Evolutionary conservation across 139 green algal genomes (phyloP).

Genomic region (Coccomyxa sp.): DNA sequence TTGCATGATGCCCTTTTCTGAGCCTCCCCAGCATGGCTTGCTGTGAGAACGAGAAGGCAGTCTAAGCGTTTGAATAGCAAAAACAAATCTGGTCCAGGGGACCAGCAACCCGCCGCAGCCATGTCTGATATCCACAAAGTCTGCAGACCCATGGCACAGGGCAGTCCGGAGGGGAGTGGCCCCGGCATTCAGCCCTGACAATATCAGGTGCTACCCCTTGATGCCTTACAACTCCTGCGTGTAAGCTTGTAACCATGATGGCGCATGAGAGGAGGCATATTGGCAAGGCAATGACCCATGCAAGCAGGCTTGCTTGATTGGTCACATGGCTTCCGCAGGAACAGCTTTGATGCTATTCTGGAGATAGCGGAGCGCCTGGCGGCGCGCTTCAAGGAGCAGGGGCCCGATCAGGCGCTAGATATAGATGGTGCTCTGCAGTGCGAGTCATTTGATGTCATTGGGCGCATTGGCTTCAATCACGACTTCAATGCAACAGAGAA

Average conservation of each 20-base stretch:
- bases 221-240: background rate
- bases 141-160: background rate
- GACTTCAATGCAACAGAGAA: background rate
- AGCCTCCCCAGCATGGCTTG: too few species aligned
- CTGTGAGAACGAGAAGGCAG: too few species aligned
- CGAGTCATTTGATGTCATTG: conserved; percentile 10
- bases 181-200: background rate
- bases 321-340: conserved; percentile 6
- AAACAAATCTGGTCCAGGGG: conserved; percentile 2
- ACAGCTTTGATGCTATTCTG: background rate
- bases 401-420: background rate
- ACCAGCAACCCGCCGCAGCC: background rate
- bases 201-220: background rate
- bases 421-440: conserved; percentile 1
- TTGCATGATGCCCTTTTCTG: too few species aligned
- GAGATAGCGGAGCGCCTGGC: background rate
- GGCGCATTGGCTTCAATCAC: background rate
- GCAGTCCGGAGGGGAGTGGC: background rate
- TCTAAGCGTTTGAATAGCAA: too few species aligned
- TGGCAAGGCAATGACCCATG: too few species aligned
- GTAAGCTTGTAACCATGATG: too few species aligned
- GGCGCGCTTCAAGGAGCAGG: background rate
- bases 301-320: too few species aligned
- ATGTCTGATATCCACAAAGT: background rate
- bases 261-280: too few species aligned